Evolutionary conservation across 257 asterid genomes (phyloP).

Genomic region (Echites panduratus): DNA sequence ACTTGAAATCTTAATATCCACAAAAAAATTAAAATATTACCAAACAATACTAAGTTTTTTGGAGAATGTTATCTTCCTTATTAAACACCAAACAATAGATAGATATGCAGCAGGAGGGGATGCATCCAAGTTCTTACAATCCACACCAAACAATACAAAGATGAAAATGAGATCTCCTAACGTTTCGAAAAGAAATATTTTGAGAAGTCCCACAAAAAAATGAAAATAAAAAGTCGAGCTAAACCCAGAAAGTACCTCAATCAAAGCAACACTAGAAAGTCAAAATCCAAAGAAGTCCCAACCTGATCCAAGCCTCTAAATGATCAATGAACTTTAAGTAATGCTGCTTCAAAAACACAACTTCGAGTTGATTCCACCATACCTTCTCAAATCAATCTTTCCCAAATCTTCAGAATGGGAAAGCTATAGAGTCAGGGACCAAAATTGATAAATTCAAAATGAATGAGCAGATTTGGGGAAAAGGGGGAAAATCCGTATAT

Average conservation of each 20-base stretch:
- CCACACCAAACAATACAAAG: not conserved
- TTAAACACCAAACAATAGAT: too few relatives aligned
- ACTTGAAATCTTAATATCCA: not conserved
- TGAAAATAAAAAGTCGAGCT: not conserved
- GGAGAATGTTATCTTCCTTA: too few relatives aligned
- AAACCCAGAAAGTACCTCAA: constrained; percentile 2
- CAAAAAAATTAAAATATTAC: not conserved
- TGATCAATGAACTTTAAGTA: not conserved
- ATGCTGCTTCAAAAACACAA: constrained; percentile 5
- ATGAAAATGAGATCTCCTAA: not conserved
- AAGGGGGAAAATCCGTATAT: not conserved
- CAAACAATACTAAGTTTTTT: not conserved
- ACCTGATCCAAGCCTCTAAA: constrained; percentile 12
- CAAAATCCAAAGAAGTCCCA: constrained; percentile 8
- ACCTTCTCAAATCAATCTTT: constrained; percentile 14
- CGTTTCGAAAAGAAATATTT: not conserved
- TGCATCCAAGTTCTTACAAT: too few relatives aligned
- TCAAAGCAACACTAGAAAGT: not conserved
- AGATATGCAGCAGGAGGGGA: too few relatives aligned
- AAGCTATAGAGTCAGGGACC: constrained; percentile 29
- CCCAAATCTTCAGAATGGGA: constrained; percentile 10
- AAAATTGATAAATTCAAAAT: constrained; percentile 10
- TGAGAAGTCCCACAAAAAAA: not conserved
- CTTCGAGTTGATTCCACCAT: constrained; percentile 27
- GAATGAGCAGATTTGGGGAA: constrained; percentile 10